phyloP scores from a whole-genome alignment of 768 basidiomycete genomes.

The Collybia sp. region DNA sequence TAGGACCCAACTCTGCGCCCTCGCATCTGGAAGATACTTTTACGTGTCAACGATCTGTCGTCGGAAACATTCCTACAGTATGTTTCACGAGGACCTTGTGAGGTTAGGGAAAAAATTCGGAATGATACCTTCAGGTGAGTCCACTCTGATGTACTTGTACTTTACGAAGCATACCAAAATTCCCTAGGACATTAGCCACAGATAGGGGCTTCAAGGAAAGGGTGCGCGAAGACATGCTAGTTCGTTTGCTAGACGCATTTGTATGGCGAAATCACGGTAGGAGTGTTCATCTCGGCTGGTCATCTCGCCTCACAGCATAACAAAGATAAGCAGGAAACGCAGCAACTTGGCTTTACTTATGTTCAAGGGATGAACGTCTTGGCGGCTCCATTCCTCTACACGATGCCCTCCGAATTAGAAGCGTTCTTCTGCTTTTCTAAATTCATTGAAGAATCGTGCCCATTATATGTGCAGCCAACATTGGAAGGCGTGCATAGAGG shows the following conservation, averaged over 20 bases:
- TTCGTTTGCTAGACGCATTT: slow-evolving; percentile 94
- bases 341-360: slow-evolving; percentile 88
- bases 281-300: background rate
- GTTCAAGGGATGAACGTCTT: slow-evolving; percentile 99
- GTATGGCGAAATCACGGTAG: slow-evolving; percentile 92
- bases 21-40: slow-evolving; percentile 91
- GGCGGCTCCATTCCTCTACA: slow-evolving; percentile 95
- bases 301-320: too few relatives aligned
- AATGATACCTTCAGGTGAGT: slow-evolving; percentile 92
- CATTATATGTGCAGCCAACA: slow-evolving; percentile 95
- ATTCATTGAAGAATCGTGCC: slow-evolving; percentile 94
- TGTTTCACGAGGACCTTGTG: slow-evolving; percentile 79
- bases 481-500: slow-evolving; percentile 94
- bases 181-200: slow-evolving; percentile 80
- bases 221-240: slow-evolving; percentile 95
- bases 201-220: slow-evolving; percentile 97
- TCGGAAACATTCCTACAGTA: slow-evolving; percentile 72
- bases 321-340: slow-evolving; percentile 69
- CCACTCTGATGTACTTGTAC: background rate
- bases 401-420: slow-evolving; percentile 96
- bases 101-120: slow-evolving; percentile 87
- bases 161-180: background rate
- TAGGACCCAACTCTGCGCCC: slow-evolving; percentile 81
- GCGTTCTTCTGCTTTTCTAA: slow-evolving; percentile 96
- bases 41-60: slow-evolving; percentile 77